Conservation (phyloP, 1,284 basidiomycete species). For the Boletus mariae region DNA sequence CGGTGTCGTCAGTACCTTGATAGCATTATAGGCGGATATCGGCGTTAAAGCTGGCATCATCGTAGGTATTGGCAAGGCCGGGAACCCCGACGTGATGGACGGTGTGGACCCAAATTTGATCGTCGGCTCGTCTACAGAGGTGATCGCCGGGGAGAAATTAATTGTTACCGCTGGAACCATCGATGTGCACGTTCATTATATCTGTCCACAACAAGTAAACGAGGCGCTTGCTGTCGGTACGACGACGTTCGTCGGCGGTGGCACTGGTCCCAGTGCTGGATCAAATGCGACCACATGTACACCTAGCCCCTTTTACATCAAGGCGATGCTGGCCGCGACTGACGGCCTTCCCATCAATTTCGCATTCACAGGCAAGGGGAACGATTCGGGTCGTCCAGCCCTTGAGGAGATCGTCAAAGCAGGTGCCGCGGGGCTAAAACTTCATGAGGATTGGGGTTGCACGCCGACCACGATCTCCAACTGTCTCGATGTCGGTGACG, state of each 20-base stretch:
- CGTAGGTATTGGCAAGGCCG: conserved; percentile 90
- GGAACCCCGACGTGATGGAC: conserved; percentile 94
- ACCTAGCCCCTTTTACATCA: conserved; percentile 82
- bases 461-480: conserved; percentile 84
- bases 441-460: conserved; percentile 98
- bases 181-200: conserved; percentile 91
- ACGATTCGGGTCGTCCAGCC: conserved; percentile 74
- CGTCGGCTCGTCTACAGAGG: conserved; percentile 88
- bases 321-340: conserved; percentile 84
- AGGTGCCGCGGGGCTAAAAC: conserved; percentile 88
- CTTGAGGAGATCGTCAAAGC: conserved; percentile 84
- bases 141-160: conserved; percentile 91
- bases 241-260: conserved; percentile 89
- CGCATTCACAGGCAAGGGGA: conserved; percentile 91
- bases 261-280: conserved; percentile 90
- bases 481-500: conserved; percentile 81
- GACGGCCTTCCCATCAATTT: conserved; percentile 92
- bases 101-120: conserved; percentile 73
- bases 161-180: conserved; percentile 93
- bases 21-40: conserved; percentile 78
- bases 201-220: conserved; percentile 87
- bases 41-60: conserved; percentile 88
- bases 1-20: background rate
- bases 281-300: conserved; percentile 94
- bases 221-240: conserved; percentile 70